Evolutionary conservation across 768 basidiomycete species (phyloP), one percentile per base, ranked within the genome.

Genomic region (Leccinum ochraceum): DNA sequence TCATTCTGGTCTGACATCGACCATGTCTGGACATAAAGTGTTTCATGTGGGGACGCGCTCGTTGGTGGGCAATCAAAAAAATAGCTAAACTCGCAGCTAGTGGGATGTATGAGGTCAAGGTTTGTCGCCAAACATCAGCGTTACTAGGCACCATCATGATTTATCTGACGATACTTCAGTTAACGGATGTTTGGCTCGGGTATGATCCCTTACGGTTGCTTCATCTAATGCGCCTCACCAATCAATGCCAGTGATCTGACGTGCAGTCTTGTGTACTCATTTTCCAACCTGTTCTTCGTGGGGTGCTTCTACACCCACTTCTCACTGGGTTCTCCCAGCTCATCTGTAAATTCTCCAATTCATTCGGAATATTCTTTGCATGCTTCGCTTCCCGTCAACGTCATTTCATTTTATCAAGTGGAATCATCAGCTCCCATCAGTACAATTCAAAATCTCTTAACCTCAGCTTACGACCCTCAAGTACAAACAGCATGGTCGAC

Each of bases 141-240:
- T 54, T 44, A 52, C 54, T n/a, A 28, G 10, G 34, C 32, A 52
- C 14, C 44, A 32, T 3, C 36, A 49, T 30, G 28, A 30, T 30
- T 30, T 30, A 34, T 60, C 61, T 62, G 61, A 65, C 54, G 34
- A 17, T 37, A 26, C 53, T 49, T 1, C 59, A 90, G 87, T 94
- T 94, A 70, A 75, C 86, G 17, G 92, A 93, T 78, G 92, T 94
- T 84, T 94, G 92, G 92, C 80, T 94, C 71, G 92, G 90, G 90
- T 90, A 72, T 57, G 82, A 69, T 28, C 55, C 16, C 32, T 2
- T 37, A 53, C 3, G 11, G 28, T 46, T 50, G 8, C 26, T 34
- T 48, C 28, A 53, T 3, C 8, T 10, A 56, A 50, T 30, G 16
- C 17, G 24, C 61, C 59, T 69, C 58, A 68, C 52, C 22, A 26